phyloP scores from a whole-genome alignment of 1,139 yeast species.

The Debaryomyces sp. region DNA sequence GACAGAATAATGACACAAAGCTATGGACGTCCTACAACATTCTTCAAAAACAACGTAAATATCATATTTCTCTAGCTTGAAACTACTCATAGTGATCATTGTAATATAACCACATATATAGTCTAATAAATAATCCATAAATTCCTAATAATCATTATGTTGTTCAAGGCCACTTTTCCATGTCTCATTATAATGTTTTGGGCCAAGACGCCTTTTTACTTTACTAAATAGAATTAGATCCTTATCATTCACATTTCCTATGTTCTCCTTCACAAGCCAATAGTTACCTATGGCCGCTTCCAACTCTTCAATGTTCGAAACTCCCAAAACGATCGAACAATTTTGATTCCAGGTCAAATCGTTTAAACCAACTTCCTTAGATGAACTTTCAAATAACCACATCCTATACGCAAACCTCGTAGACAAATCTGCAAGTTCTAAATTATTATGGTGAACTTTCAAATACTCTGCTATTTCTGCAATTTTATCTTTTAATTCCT shows the following conservation, averaged over 20 bases:
- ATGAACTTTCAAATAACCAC: constrained; percentile 47
- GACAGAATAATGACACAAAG: background rate
- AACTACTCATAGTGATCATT: background rate
- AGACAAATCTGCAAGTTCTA: constrained; percentile 81
- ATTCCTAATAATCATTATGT: constrained; percentile 28
- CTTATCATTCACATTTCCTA: constrained; percentile 28
- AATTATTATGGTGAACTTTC: constrained; percentile 35
- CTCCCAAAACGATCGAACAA: constrained; percentile 75
- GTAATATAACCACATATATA: background rate
- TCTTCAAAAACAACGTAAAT: background rate
- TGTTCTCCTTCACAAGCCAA: constrained; percentile 45
- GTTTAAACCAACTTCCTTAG: constrained; percentile 9
- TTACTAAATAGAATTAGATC: constrained; percentile 48
- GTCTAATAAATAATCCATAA: background rate
- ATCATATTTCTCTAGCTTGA: background rate
- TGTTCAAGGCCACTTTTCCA: constrained; percentile 66
- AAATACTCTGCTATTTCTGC: constrained; percentile 52
- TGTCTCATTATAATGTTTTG: constrained; percentile 59
- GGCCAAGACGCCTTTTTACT: constrained; percentile 53
- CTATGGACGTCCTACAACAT: background rate
- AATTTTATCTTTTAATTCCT: constrained; percentile 59
- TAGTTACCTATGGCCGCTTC: constrained; percentile 62
- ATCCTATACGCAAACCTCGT: constrained; percentile 70
- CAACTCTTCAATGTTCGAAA: constrained; percentile 64
- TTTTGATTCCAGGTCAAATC: constrained; percentile 30